Base-by-base conservation (phyloP, 106 monocot species). In the Acanthochlamys bracteata region DNA sequence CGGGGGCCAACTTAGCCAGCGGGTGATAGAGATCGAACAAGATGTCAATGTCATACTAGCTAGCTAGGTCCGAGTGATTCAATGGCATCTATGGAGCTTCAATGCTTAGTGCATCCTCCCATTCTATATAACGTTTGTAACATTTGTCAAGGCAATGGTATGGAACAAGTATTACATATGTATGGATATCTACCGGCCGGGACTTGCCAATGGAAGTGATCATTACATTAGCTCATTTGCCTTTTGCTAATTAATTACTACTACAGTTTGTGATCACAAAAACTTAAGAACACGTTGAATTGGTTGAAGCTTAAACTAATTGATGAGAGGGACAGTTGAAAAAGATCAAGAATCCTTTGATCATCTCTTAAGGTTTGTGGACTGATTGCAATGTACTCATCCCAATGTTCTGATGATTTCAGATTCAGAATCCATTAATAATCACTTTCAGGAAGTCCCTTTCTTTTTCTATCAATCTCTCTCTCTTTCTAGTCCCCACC, bases 391-490 rank as follows among this genome's bases (percentile, higher is more conserved):
- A 55, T 33, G 1, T 6, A 33, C 61, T 55, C 53, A 55, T 42
- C 40, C 53, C 33, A 51, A 61, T 12, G 10, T 53, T 42, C 52
- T 54, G 1, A 6, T 33, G 33, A 33, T 33, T 33, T 33, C 33
- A 33, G 33, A 71, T 33, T 71, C 49, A 52, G 49, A 22, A 20
- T 22, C 70, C 61, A 61, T 69, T 69, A 56, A 55, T 55, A 54
- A 40, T 23, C 39, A n/a, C 63, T 63, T 71, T 71, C 71, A 41
- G 51, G 21, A 45, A 59, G 60, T 69, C 59, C 53, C 40, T 41
- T 62, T 71, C 61, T 16, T 40, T 69, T 59, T 69, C 69, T 47
- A 58, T 60, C 59, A 46, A 22, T 46, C 57, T 60, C 46, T 51
- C 59, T 39, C 69, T 20, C 26, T 7, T 59, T 12, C 55, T 23